Conservation (phyloP, 2,329 filamentous ascomycete genomes). For the Conoideocrella luteorostrata region DNA sequence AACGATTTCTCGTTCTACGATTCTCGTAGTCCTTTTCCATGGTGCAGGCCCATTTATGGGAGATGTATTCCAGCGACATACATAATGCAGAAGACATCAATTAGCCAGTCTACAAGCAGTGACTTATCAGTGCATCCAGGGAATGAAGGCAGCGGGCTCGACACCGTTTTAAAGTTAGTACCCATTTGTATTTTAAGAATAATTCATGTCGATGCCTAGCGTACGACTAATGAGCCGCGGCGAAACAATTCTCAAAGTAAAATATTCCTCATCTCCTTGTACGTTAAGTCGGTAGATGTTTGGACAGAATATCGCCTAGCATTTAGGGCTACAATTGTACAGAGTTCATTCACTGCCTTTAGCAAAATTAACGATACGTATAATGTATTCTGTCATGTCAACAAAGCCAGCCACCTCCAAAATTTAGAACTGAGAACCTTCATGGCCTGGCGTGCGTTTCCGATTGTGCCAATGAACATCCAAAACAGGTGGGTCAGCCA, state of each 20-base stretch:
- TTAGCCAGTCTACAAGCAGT: no score
- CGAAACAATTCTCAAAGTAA: neutral
- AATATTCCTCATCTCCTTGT: neutral
- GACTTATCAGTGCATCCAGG: no score
- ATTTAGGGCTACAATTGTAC: neutral
- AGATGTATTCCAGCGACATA: no score
- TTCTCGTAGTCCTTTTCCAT: no score
- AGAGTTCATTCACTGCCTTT: neutral
- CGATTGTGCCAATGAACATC: neutral
- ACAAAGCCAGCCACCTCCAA: neutral
- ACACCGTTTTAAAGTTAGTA: no score
- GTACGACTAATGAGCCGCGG: neutral
- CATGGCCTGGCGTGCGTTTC: neutral
- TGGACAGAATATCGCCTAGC: neutral
- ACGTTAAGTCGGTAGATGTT: neutral
- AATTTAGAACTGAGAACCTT: neutral
- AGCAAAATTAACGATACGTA: neutral
- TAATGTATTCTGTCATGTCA: neutral
- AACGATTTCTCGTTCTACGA: no score
- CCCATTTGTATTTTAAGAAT: no score
- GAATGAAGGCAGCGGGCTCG: no score
- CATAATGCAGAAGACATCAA: no score
- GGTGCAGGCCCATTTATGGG: no score
- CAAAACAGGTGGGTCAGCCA: neutral
- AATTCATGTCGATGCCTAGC: no score